These are phyloP conservation scores for Pythium myriotylum DNA, from an alignment of 352 stramenopile species.

Conservation along the genomic window DNA sequence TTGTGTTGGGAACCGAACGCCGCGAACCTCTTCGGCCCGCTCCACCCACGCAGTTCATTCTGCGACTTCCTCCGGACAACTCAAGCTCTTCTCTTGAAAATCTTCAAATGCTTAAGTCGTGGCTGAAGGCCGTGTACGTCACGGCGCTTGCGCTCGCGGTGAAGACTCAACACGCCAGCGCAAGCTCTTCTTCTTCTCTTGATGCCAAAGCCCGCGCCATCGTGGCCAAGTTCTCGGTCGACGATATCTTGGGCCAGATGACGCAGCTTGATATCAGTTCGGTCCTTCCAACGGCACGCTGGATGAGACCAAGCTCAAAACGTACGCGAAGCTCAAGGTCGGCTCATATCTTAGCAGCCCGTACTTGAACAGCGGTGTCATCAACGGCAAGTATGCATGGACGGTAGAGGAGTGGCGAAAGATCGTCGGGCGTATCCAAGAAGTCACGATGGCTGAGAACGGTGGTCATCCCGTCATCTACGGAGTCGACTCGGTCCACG, in stretches of 20 bases:
- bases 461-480: too few relatives aligned
- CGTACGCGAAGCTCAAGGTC: conserved; percentile 2
- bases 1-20: too few relatives aligned
- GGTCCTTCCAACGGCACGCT: conserved; percentile 7
- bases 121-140: conserved; percentile 20
- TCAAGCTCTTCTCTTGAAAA: too few relatives aligned
- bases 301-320: conserved; percentile 7
- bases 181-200: conserved; percentile 7
- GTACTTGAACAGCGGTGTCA: not conserved
- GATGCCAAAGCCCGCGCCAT: conserved; percentile 28
- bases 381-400: not conserved
- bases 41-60: too few relatives aligned
- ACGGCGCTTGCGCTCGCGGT: not conserved
- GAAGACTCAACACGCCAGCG: not conserved
- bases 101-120: conserved; percentile 35
- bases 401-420: conserved; percentile 38
- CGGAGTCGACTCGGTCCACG: too few relatives aligned
- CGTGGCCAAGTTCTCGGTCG: not conserved
- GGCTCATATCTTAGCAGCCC: conserved; percentile 14
- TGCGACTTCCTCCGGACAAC: too few relatives aligned
- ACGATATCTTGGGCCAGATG: conserved; percentile 9
- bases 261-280: conserved; percentile 11
- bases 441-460: too few relatives aligned
- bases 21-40: too few relatives aligned
- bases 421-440: too few relatives aligned